phyloP scores from a whole-genome alignment of 202 grass and related monocot genomes.

The Panicum virgatum region DNA sequence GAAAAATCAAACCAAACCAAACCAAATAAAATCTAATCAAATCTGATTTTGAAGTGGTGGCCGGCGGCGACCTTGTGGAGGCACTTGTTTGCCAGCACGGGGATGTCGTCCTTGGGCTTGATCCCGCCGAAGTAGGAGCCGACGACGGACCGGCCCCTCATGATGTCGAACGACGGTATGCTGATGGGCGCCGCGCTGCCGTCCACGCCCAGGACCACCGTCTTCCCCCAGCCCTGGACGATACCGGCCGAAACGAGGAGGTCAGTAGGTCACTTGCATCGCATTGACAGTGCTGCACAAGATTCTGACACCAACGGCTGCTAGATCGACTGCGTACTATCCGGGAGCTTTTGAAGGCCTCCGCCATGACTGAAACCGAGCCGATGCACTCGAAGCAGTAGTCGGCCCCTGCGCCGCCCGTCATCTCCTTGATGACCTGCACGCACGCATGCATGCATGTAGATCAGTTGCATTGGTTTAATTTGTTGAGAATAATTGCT shows the following conservation, averaged over 20 bases:
- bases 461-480: too few relatives aligned
- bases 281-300: too few relatives aligned
- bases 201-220: constrained; percentile 60
- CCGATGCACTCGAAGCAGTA: constrained; percentile 82
- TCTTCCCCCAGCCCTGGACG: constrained; percentile 89
- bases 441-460: too few relatives aligned
- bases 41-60: too few relatives aligned
- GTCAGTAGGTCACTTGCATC: too few relatives aligned
- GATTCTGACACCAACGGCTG: too few relatives aligned
- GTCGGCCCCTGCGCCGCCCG: constrained; percentile 62
- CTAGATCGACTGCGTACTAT: too few relatives aligned
- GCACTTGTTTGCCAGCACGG: constrained; percentile 56
- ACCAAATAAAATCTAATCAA: too few relatives aligned
- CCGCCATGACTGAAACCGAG: constrained; percentile 44
- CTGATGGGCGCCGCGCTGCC: constrained; percentile 21
- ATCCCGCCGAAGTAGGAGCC: constrained; percentile 71
- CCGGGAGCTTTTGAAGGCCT: constrained; percentile 64
- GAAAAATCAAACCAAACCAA: too few relatives aligned
- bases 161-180: constrained; percentile 43
- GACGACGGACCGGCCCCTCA: constrained; percentile 47
- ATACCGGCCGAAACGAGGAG: too few relatives aligned
- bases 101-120: constrained; percentile 78
- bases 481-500: too few relatives aligned
- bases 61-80: constrained; percentile 57
- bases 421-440: constrained; percentile 73